Conservation (phyloP, 2,329 filamentous ascomycete species). For the Byssothecium circinans region DNA sequence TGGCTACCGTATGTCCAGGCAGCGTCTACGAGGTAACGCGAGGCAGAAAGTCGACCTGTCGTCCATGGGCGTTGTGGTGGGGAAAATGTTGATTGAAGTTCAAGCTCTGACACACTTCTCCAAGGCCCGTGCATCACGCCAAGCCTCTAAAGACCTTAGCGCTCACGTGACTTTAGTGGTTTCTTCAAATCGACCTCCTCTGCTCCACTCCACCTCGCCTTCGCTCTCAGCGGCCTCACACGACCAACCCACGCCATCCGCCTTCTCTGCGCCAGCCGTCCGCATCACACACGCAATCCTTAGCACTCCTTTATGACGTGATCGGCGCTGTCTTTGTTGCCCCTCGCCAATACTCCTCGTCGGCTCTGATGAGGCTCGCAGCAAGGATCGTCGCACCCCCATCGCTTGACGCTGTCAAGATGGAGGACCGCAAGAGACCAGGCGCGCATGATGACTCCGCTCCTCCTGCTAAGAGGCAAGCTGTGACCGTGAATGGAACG, state of each 20-base stretch:
- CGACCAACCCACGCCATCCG: slow-evolving; percentile 22
- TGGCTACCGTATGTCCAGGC: slow-evolving; percentile 5
- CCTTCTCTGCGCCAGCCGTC: slow-evolving; percentile 24
- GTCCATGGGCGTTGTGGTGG: too few species aligned
- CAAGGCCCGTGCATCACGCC: not conserved
- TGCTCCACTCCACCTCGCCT: slow-evolving; percentile 9
- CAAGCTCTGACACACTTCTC: too few species aligned
- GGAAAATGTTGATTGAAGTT: too few species aligned
- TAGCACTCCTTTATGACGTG: slow-evolving; percentile 20
- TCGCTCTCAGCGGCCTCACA: slow-evolving; percentile 22
- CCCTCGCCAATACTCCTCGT: slow-evolving; percentile 34
- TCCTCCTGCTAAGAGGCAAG: slow-evolving; percentile 89
- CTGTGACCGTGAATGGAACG: slow-evolving; percentile 70
- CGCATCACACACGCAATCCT: slow-evolving; percentile 1
- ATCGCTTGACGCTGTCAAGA: slow-evolving; percentile 82
- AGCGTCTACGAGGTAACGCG: not conserved
- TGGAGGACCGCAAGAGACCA: slow-evolving; percentile 99
- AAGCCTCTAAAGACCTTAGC: not conserved
- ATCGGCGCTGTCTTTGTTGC: slow-evolving; percentile 22
- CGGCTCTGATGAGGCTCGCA: slow-evolving; percentile 83
- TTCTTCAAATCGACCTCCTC: slow-evolving; percentile 15
- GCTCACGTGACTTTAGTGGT: slow-evolving; percentile 16
- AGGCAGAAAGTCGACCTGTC: too few species aligned
- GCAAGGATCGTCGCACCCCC: slow-evolving; percentile 72
- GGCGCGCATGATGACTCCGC: slow-evolving; percentile 80